phyloP scores from a whole-genome alignment of 2,329 filamentous ascomycete species.

The Alternaria triticimaculans region DNA sequence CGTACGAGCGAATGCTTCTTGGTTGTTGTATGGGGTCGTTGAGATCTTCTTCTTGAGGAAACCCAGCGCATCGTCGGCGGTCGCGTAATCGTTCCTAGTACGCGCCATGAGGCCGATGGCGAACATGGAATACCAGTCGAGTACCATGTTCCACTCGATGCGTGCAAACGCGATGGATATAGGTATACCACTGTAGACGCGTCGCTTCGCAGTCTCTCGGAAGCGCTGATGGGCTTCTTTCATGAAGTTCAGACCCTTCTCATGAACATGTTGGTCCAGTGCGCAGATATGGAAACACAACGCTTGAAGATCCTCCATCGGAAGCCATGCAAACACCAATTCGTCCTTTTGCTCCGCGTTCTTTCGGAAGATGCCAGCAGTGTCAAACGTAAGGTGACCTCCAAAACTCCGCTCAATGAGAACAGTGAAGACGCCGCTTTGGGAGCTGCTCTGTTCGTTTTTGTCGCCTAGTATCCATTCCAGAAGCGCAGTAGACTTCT shows the following conservation, averaged over 20 bases:
- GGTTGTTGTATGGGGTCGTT: constrained; percentile 52
- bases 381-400: constrained; percentile 48
- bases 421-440: constrained; percentile 50
- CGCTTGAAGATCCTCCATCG: constrained; percentile 64
- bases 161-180: constrained; percentile 43
- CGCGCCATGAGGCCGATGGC: constrained; percentile 74
- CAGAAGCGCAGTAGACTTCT: constrained; percentile 62
- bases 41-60: constrained; percentile 30
- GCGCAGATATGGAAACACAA: constrained; percentile 66
- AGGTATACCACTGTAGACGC: constrained; percentile 26
- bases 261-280: constrained; percentile 62
- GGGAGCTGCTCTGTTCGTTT: constrained; percentile 36
- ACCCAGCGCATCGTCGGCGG: constrained; percentile 25
- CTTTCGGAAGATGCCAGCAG: constrained; percentile 54
- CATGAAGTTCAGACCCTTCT: constrained; percentile 63
- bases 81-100: constrained; percentile 72
- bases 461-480: constrained; percentile 63
- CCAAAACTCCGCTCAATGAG: constrained; percentile 47
- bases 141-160: constrained; percentile 68
- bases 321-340: constrained; percentile 66
- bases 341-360: constrained; percentile 47
- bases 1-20: constrained; percentile 58
- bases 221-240: constrained; percentile 62
- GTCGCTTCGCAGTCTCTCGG: constrained; percentile 47
- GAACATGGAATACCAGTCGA: constrained; percentile 74